Conservation (phyloP, 495 filamentous ascomycete species). For the Xylaria castorea region DNA sequence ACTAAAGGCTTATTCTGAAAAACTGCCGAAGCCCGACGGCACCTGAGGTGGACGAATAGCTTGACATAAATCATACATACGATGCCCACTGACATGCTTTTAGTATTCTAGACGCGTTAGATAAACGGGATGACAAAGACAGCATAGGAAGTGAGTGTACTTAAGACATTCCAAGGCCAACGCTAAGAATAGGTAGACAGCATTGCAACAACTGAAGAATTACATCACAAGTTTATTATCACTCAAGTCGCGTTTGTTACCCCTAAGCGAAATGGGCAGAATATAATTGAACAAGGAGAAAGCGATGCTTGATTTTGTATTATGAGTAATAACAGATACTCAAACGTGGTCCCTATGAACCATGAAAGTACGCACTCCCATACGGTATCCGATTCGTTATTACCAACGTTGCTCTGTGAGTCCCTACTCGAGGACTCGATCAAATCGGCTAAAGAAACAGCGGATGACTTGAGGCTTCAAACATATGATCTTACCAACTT, state of each 20-base stretch:
- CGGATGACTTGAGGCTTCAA: background rate
- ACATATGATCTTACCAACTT: background rate
- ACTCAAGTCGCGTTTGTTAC: background rate
- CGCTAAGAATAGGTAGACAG: background rate
- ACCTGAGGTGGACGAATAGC: background rate
- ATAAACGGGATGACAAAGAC: background rate
- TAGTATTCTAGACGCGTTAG: background rate
- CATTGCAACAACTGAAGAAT: background rate
- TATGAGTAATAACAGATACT: background rate
- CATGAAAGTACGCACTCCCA: background rate
- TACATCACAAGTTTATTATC: background rate
- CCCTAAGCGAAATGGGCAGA: background rate
- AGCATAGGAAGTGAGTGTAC: background rate
- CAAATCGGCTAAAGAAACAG: background rate
- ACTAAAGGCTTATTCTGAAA: constrained; percentile 32
- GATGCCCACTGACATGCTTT: background rate
- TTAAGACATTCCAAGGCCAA: background rate
- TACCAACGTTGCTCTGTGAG: background rate
- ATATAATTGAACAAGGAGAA: background rate
- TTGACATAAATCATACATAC: background rate
- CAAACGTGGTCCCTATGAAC: background rate
- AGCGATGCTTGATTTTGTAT: no score
- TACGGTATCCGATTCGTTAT: background rate
- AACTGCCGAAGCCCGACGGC: constrained; percentile 36
- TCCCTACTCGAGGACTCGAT: background rate